Base-by-base conservation (phyloP, 2,329 filamentous ascomycete genomes). In the Coleophoma crateriformis region DNA sequence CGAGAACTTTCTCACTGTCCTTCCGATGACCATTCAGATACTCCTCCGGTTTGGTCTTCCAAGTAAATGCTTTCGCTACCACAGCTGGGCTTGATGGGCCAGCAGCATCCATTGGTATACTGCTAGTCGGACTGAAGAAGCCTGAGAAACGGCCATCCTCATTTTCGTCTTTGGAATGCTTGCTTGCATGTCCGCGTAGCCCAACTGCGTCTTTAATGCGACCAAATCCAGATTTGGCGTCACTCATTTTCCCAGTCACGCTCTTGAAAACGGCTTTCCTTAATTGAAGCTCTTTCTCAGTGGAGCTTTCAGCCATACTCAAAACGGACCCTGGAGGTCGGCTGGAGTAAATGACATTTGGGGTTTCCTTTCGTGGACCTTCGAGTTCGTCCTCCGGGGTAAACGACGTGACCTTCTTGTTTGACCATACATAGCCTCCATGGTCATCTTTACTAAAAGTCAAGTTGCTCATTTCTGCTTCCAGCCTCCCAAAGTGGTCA, bases 121-220 rank as follows among this genome's bases (percentile, higher is more conserved):
- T 45, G 50, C 52, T 58, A 20, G 50, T 56, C 2, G 60, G 54
- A 50, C 51, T 57, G 39, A 60, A 60, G 38, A 61, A 61, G 22
- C 50, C 52, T 10, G 49, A 49, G 19, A 49, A 19, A 20, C 49
- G 48, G 20, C 35, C 50, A 14, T 61, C 59, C n/a, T 58, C 59
- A 40, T 46, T 46, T 12, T 67, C 80, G 48, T 85, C 81, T 57
- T 72, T 79, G 4, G 80, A 82, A n/a, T 74, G 73, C 13, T 77
- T 75, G 55, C 67, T 74, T 43, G 63, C 60, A 52, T 85, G 79
- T 2, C 78, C 76, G 39, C 63, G 60, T 35, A 61, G 51, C 1
- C 88, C 88, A 34, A 96, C 87, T 3, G 84, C 89, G 63, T 92
- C 90, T 62, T 91, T 91, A 65, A 96, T 90, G 34, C 88, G 84